A percentile compares a stretch with the other conserved stretches of the same genome.
phyloP scores from a whole-genome alignment of 768 basidiomycete genomes.

The Auricularia heimuer region DNA sequence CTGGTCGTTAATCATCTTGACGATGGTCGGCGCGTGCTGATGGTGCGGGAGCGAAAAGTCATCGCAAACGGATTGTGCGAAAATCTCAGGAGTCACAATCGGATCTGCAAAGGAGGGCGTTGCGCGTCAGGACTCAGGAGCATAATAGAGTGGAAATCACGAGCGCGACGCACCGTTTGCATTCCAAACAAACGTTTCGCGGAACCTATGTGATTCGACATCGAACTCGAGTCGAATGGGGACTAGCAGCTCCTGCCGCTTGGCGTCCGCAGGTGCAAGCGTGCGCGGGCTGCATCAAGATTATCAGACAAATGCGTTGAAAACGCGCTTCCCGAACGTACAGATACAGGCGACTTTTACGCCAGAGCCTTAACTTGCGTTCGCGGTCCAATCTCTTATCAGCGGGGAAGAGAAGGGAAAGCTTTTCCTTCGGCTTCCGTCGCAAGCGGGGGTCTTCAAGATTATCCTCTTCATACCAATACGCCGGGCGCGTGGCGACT shows the following conservation, averaged over 20 bases:
- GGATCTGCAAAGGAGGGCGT: conserved; percentile 46
- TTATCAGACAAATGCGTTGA: not conserved
- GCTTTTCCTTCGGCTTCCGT: not conserved
- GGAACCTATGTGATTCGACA: conserved; percentile 76
- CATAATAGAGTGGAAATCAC: not conserved
- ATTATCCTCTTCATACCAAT: conserved; percentile 14
- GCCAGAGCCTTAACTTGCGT: conserved; percentile 2
- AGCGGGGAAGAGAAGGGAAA: not conserved
- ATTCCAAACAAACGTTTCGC: conserved; percentile 98
- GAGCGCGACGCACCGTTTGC: conserved; percentile 58
- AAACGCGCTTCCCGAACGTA: not conserved
- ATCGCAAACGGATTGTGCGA: conserved; percentile 84
- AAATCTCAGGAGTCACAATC: conserved; percentile 78
- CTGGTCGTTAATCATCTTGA: conserved; percentile 82
- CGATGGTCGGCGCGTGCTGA: conserved; percentile 52
- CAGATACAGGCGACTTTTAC: not conserved
- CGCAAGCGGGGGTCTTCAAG: not conserved
- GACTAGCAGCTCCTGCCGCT: conserved; percentile 71
- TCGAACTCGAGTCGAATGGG: conserved; percentile 97
- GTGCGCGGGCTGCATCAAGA: conserved; percentile 43
- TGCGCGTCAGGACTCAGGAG: not conserved
- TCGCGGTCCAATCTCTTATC: not conserved
- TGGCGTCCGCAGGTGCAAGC: conserved; percentile 43
- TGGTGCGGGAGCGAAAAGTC: conserved; percentile 67
- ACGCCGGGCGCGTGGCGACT: conserved; percentile 13